Percentiles rank a stretch among this genome's conserved stretches.
phyloP scores from a whole-genome alignment of 108 stramenopile genomes.

The Skeletonema potamos region DNA sequence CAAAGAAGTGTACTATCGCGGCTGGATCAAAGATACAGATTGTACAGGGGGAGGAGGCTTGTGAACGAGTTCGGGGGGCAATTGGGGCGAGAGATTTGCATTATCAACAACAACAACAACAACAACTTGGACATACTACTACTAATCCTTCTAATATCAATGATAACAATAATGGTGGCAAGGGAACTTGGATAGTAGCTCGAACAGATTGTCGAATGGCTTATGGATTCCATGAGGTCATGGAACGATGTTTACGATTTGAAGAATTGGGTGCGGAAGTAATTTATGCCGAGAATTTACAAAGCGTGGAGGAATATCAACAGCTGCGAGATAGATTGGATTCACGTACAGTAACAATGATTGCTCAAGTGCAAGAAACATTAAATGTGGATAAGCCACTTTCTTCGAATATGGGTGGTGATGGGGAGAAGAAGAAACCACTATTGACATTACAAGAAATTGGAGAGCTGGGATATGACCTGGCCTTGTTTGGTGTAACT shows the following conservation, averaged over 20 bases:
- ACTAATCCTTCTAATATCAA: background rate
- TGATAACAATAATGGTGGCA: background rate
- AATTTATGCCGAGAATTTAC: constrained; percentile 63
- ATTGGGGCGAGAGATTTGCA: constrained; percentile 40
- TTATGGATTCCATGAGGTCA: constrained; percentile 55
- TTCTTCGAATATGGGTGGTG: background rate
- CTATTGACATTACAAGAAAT: constrained; percentile 40
- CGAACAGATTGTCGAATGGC: constrained; percentile 60
- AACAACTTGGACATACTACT: background rate
- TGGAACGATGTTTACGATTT: constrained; percentile 54
- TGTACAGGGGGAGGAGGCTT: constrained; percentile 32
- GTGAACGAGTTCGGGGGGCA: constrained; percentile 41
- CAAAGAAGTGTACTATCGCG: constrained; percentile 56
- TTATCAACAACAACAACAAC: background rate
- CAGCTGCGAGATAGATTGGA: constrained; percentile 31
- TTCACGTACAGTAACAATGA: constrained; percentile 38
- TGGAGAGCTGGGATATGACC: constrained; percentile 49
- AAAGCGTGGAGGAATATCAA: constrained; percentile 49
- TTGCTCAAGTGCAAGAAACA: constrained; percentile 59
- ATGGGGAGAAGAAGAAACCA: constrained; percentile 9
- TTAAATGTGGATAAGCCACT: background rate
- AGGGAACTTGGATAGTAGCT: constrained; percentile 46
- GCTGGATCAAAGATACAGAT: constrained; percentile 44
- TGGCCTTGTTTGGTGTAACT: constrained; percentile 57
- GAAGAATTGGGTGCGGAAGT: constrained; percentile 58